phyloP scores from a whole-genome alignment of 2,329 filamentous ascomycete genomes.

The Cladosporium sphaerospermum region DNA sequence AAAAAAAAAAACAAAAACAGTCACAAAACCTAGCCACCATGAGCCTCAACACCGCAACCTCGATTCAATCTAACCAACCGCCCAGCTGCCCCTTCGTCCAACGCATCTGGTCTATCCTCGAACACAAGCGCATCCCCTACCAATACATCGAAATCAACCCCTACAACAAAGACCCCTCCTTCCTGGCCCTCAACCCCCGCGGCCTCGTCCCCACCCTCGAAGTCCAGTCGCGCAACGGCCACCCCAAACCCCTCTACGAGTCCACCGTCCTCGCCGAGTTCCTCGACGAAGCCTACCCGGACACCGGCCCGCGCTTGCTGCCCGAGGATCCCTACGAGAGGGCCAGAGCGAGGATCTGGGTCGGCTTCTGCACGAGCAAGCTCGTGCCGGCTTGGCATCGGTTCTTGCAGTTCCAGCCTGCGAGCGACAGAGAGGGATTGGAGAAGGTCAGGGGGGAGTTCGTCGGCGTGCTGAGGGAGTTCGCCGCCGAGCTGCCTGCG shows the following conservation, averaged over 20 bases:
- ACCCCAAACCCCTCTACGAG: slow-evolving; percentile 60
- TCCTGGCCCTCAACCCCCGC: slow-evolving; percentile 66
- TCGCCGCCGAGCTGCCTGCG: slow-evolving; percentile 56
- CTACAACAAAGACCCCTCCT: slow-evolving; percentile 63
- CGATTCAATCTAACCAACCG: not conserved
- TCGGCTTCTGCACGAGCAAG: slow-evolving; percentile 61
- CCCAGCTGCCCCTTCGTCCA: slow-evolving; percentile 56
- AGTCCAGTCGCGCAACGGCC: slow-evolving; percentile 27
- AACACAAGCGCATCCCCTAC: slow-evolving; percentile 67
- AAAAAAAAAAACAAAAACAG: not conserved
- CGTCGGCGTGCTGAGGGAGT: slow-evolving; percentile 51
- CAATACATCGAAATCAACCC: slow-evolving; percentile 66
- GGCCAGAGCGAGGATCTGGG: slow-evolving; percentile 65
- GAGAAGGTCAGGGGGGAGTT: slow-evolving; percentile 54
- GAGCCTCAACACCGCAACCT: no score
- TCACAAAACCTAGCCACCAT: no score
- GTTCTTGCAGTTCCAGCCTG: slow-evolving; percentile 45
- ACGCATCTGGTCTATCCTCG: slow-evolving; percentile 64
- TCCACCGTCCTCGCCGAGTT: slow-evolving; percentile 69
- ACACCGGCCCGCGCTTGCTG: slow-evolving; percentile 47
- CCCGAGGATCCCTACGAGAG: slow-evolving; percentile 58
- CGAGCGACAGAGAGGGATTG: slow-evolving; percentile 33
- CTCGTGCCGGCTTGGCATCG: slow-evolving; percentile 66
- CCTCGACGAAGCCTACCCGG: slow-evolving; percentile 62
- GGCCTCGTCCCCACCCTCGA: slow-evolving; percentile 68